A percentile compares a stretch with the other conserved stretches of the same genome.
Conservation (phyloP, 2,329 filamentous ascomycete species). For the Cryphonectria naterciae region DNA sequence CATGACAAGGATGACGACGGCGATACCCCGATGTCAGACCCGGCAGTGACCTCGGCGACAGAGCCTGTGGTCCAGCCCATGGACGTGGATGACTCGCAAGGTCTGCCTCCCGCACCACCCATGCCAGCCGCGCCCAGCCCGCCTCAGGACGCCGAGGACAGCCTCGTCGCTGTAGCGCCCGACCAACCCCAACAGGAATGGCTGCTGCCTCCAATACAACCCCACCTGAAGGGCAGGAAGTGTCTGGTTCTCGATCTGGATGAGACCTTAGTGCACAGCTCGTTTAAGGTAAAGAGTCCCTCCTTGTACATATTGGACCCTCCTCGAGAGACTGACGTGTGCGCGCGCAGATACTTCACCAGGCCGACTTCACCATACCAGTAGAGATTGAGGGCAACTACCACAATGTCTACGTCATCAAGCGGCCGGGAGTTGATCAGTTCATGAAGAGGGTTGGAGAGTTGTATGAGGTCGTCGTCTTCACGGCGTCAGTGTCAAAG, state of each 20-base stretch:
- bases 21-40: constrained; percentile 71
- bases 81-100: constrained; percentile 41
- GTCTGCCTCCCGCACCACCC: constrained; percentile 53
- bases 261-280: constrained; percentile 96
- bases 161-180: constrained; percentile 48
- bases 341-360: constrained; percentile 82
- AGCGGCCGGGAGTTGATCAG: constrained; percentile 95
- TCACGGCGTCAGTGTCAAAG: constrained; percentile 98
- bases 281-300: constrained; percentile 78
- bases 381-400: constrained; percentile 99
- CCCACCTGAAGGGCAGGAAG: constrained; percentile 84
- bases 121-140: constrained; percentile 42
- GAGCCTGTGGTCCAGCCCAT: constrained; percentile 25
- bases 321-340: neutral
- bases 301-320: neutral
- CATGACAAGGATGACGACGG: constrained; percentile 55
- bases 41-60: constrained; percentile 45
- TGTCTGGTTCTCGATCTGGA: constrained; percentile 95
- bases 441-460: constrained; percentile 99
- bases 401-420: constrained; percentile 99
- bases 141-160: constrained; percentile 45
- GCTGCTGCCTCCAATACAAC: constrained; percentile 79
- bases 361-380: constrained; percentile 98
- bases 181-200: constrained; percentile 62
- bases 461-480: constrained; percentile 97